phyloP scores from a whole-genome alignment of 345 rosid genomes.

The Turritis glabra region DNA sequence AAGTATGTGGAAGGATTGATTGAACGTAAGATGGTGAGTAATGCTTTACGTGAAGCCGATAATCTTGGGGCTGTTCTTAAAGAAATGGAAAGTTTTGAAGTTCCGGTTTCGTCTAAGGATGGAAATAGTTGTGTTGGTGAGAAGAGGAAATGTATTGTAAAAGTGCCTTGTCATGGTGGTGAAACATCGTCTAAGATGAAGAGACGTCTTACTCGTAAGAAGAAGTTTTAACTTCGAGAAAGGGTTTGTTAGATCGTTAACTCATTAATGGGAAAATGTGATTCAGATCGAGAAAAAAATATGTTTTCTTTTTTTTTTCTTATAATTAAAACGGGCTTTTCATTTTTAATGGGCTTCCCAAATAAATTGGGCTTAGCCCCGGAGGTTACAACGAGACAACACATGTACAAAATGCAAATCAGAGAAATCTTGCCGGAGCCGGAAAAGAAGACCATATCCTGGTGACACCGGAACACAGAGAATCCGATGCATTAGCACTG shows the following conservation, averaged over 20 bases:
- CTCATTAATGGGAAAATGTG: not conserved
- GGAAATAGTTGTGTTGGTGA: not conserved
- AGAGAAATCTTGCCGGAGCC: too few relatives aligned
- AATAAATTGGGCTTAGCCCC: too few relatives aligned
- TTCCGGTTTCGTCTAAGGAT: not conserved
- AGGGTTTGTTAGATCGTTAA: not conserved
- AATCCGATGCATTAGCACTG: too few relatives aligned
- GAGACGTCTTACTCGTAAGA: not conserved
- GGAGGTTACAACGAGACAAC: too few relatives aligned
- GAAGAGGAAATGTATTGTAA: constrained; percentile 1
- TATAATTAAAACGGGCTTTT: too few relatives aligned
- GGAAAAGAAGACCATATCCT: too few relatives aligned
- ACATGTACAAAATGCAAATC: too few relatives aligned
- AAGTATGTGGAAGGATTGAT: constrained; percentile 17
- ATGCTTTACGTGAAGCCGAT: not conserved
- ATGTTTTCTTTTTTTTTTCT: too few relatives aligned
- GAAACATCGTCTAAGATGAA: not conserved
- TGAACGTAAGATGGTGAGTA: not conserved
- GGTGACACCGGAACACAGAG: too few relatives aligned
- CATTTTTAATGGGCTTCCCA: too few relatives aligned
- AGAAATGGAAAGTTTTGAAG: constrained; percentile 4
- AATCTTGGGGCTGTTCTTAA: constrained; percentile 3
- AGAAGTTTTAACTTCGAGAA: not conserved
- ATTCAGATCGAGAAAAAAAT: too few relatives aligned
- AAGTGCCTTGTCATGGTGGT: not conserved